These are phyloP conservation scores for Spongospora subterranea DNA, from an alignment of 208 protist species.

Conservation along the genomic window DNA sequence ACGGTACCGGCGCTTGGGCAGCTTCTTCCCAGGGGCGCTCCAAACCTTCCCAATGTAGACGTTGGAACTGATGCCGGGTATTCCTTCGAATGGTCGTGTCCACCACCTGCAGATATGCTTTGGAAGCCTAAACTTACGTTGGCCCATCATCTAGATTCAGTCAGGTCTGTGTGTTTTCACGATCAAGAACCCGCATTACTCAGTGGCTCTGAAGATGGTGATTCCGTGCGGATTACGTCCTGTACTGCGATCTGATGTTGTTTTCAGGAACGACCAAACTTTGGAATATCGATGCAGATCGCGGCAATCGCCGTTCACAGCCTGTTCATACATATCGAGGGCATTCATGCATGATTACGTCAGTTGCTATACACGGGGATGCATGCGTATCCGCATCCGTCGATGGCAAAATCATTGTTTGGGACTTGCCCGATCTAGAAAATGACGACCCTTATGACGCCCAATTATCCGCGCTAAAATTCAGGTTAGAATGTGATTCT, in stretches of 20 bases:
- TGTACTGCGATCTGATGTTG: neutral
- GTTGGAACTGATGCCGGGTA: neutral
- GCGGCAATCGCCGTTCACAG: slow-evolving; percentile 10
- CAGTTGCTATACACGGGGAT: neutral
- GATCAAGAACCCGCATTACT: neutral
- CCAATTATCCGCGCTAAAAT: neutral
- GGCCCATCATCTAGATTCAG: neutral
- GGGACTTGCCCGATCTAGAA: slow-evolving; percentile 36
- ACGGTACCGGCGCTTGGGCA: neutral
- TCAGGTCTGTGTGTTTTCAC: slow-evolving; percentile 31
- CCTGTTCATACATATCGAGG: slow-evolving; percentile 47
- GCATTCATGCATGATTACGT: slow-evolving; percentile 20
- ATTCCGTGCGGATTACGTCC: neutral
- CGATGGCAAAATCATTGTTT: slow-evolving; percentile 15
- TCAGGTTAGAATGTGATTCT: neutral
- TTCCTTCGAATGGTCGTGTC: slow-evolving; percentile 30
- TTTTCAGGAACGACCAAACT: slow-evolving; percentile 32
- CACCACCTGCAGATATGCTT: neutral
- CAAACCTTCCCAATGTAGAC: neutral
- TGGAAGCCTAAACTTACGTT: slow-evolving; percentile 41
- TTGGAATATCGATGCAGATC: slow-evolving; percentile 29
- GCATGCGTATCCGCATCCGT: neutral
- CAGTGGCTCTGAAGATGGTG: slow-evolving; percentile 24
- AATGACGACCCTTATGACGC: slow-evolving; percentile 10
- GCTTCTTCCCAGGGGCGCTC: neutral